These are phyloP conservation scores for Vitis cinerea DNA, from an alignment of 164 flowering plant genomes.

Conservation along the genomic window DNA sequence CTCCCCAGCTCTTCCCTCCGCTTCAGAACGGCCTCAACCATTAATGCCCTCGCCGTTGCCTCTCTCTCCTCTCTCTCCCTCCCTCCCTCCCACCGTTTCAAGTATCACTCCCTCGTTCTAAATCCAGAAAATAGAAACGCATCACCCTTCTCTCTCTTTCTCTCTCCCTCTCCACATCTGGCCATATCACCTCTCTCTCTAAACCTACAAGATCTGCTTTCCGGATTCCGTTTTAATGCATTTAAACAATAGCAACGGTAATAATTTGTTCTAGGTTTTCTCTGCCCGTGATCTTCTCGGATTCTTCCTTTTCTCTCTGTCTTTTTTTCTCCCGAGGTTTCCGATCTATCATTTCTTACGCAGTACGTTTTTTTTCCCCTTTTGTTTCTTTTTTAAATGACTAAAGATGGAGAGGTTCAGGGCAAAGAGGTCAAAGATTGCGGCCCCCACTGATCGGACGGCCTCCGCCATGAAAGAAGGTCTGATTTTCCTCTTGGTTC, in stretches of 20 bases:
- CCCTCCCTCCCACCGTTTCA: neutral
- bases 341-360: constrained; percentile 19
- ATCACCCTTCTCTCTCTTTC: constrained; percentile 3
- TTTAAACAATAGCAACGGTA: neutral
- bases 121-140: too few species aligned
- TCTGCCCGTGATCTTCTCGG: constrained; percentile 13
- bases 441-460: constrained; percentile 9
- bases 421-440: constrained; percentile 21
- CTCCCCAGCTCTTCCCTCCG: constrained; percentile 4
- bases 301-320: constrained; percentile 7
- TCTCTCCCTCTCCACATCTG: neutral
- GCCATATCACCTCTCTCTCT: too few species aligned
- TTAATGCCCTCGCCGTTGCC: constrained; percentile 4
- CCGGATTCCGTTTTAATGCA: neutral
- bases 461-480: constrained; percentile 19
- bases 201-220: too few species aligned
- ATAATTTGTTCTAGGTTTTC: neutral
- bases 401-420: constrained; percentile 31
- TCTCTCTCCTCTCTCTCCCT: neutral
- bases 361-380: neutral
- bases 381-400: constrained; percentile 1
- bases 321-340: constrained; percentile 13
- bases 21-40: neutral
- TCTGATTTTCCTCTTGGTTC: neutral
- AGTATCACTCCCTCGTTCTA: neutral